Base-by-base conservation (phyloP, 176 grass and related monocot species). In the Ensete glaucum region DNA sequence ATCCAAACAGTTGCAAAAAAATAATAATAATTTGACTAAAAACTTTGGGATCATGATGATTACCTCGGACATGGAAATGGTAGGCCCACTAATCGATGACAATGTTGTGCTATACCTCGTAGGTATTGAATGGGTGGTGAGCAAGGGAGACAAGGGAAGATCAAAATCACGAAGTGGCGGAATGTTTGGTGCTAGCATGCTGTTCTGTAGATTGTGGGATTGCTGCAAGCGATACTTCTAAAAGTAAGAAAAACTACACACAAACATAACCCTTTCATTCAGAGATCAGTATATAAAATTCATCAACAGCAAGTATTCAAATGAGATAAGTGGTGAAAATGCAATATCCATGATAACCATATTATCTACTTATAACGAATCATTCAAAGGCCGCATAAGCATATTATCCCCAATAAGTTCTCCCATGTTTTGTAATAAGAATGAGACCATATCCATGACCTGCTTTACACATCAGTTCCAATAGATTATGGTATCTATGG, bases 21-120 rank as follows among this genome's bases (percentile, higher is more conserved):
- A 21, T 4, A 55, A 43, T 43, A 43, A 43, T 43, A 6, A 43
- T 43, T 43, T 43, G 9, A 11, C 13, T n/a, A 15, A 23, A 77
- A 56, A 65, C 21, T 19, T 77, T 52, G 20, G 83, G 53, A 21
- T 23, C 49, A 52, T 56, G 3, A 67, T 15, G 49, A 81, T 76
- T 86, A 99, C 95, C 88, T 99, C 91, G 52, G 88, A 84, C 91
- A 94, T 85, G 68, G 89, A 81, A 67, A 93, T 84, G 52, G 77
- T 78, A 49, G 90, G 80, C 62, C 84, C 87, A 74, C 90, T 89
- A 76, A 79, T 89, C 63, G 88, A 78, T 80, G 88, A 77, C 53
- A 82, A 77, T 77, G 84, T 75, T 27, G 82, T 34, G 65, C 83
- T 89, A 87, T 94, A 94, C 78, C 88, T 99, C 50, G 84, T 78